phyloP scores from a whole-genome alignment of 2,329 filamentous ascomycete species.

The Colletotrichum tanaceti region DNA sequence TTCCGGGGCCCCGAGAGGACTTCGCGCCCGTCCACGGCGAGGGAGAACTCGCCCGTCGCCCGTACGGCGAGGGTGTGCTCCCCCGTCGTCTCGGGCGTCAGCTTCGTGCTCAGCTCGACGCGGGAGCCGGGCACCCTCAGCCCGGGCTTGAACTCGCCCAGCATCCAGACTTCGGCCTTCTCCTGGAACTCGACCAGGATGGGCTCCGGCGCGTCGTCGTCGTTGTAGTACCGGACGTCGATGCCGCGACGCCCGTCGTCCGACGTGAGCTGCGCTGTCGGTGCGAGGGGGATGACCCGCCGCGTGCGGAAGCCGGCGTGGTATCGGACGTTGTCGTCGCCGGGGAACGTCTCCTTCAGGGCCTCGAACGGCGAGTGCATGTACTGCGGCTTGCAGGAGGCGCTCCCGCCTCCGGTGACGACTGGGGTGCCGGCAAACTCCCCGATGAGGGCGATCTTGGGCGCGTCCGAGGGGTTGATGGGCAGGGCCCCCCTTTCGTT shows the following conservation, averaged over 20 bases:
- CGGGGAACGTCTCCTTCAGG: constrained; percentile 12
- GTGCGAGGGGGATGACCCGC: constrained; percentile 37
- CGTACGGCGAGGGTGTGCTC: constrained; percentile 39
- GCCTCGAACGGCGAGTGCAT: constrained; percentile 29
- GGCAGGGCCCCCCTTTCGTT: constrained; percentile 33
- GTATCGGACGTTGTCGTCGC: neutral
- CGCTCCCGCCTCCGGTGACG: constrained; percentile 31
- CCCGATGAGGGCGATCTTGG: constrained; percentile 24
- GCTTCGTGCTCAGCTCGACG: constrained; percentile 36
- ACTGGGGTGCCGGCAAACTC: constrained; percentile 30
- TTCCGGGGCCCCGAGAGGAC: constrained; percentile 35
- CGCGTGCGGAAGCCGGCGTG: constrained; percentile 32
- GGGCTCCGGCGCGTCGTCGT: constrained; percentile 26
- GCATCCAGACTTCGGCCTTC: constrained; percentile 42
- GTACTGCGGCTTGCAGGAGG: constrained; percentile 40
- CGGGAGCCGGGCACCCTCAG: constrained; percentile 39
- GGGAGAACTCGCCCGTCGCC: constrained; percentile 34
- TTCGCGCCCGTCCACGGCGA: constrained; percentile 37
- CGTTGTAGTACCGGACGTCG: constrained; percentile 41
- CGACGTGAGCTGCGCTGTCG: constrained; percentile 15
- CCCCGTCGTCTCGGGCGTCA: constrained; percentile 36
- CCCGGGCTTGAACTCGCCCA: constrained; percentile 41
- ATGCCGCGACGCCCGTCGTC: constrained; percentile 36
- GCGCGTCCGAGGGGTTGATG: neutral
- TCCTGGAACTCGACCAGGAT: constrained; percentile 37